Conservation (phyloP, 306 rosid species). For the Cucurbita pepo region DNA sequence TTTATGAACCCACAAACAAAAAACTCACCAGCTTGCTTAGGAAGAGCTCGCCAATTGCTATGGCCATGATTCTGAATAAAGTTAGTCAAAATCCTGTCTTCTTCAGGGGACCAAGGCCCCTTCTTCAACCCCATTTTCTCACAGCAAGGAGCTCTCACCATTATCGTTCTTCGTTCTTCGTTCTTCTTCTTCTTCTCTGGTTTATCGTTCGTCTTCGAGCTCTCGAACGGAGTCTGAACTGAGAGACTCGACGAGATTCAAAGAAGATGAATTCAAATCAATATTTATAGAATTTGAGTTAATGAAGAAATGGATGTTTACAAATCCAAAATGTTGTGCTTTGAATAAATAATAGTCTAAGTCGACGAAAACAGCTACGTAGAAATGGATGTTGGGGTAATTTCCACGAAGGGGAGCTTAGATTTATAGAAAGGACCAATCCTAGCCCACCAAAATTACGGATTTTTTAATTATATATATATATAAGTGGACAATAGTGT, state of each 20-base stretch:
- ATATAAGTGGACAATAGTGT: background rate
- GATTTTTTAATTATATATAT: background rate
- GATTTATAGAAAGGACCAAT: background rate
- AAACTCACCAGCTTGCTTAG: conserved; percentile 67
- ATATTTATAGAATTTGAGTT: background rate
- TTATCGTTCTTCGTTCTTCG: background rate
- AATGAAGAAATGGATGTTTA: background rate
- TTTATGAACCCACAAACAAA: too few relatives aligned
- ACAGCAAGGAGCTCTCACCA: conserved; percentile 97
- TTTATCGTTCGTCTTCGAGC: background rate
- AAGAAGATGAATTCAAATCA: background rate
- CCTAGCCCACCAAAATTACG: background rate
- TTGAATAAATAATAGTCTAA: background rate
- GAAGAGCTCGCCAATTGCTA: conserved; percentile 94
- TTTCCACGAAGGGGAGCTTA: background rate
- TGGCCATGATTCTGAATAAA: conserved; percentile 55
- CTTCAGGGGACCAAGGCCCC: conserved; percentile 88
- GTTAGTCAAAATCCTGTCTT: conserved; percentile 52
- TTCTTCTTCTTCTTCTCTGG: background rate
- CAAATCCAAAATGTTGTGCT: background rate
- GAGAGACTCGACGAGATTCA: background rate
- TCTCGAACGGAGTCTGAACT: background rate
- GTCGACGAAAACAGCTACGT: conserved; percentile 7
- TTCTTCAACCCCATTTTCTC: conserved; percentile 83
- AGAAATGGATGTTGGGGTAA: background rate